Evolutionary conservation across 2,329 filamentous ascomycete genomes (phyloP).

Genomic region (Diaporthe vexans): DNA sequence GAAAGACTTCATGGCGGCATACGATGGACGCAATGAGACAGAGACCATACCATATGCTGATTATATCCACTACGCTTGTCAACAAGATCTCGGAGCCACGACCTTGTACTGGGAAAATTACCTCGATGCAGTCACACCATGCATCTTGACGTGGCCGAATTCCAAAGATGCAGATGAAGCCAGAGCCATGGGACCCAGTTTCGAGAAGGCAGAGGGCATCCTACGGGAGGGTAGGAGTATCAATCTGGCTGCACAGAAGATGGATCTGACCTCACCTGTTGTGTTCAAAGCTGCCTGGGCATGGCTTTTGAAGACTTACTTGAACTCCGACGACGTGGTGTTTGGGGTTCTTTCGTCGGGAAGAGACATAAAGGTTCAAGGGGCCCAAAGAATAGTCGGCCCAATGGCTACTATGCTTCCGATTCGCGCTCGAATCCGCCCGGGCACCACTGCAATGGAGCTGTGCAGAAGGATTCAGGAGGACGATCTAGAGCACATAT

Average conservation of each 20-base stretch:
- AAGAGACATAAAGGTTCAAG: not conserved
- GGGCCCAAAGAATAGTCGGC: not conserved
- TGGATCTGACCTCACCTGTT: not conserved
- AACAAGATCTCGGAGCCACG: not conserved
- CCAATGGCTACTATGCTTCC: not conserved
- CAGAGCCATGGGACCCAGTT: not conserved
- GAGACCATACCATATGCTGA: not conserved
- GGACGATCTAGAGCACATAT: not conserved
- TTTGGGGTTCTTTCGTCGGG: not conserved
- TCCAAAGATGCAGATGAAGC: not conserved
- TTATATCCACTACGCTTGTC: not conserved
- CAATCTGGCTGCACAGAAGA: not conserved
- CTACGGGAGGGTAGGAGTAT: not conserved
- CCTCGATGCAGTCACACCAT: not conserved
- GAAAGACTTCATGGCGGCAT: not conserved
- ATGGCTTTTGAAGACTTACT: not conserved
- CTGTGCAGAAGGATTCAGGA: not conserved
- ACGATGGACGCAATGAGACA: not conserved
- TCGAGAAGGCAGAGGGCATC: not conserved
- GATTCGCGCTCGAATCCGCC: not conserved
- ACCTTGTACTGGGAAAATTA: not conserved
- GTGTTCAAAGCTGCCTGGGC: constrained; percentile 8
- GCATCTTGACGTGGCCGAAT: not conserved
- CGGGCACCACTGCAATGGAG: not conserved
- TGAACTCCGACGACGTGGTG: not conserved